phyloP scores from a whole-genome alignment of 164 flowering plant species.

The Vitis rotundifolia region DNA sequence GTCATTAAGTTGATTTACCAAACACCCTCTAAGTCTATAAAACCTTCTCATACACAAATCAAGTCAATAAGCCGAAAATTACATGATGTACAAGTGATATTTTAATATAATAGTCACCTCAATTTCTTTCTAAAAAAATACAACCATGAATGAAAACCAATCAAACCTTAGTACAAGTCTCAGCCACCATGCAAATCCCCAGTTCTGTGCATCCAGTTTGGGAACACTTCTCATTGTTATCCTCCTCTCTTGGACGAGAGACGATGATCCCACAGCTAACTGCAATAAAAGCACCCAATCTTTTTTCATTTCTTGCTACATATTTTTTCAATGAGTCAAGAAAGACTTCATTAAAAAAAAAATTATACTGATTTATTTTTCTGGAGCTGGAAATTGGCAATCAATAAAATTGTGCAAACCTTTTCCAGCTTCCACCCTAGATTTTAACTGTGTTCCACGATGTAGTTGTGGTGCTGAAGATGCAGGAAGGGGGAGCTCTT shows the following conservation, averaged over 20 bases:
- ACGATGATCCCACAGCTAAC: slow-evolving; percentile 10
- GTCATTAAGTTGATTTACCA: too few relatives aligned
- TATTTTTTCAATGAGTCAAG: slow-evolving; percentile 1
- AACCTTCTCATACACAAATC: neutral
- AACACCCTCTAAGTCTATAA: neutral
- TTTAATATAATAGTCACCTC: neutral
- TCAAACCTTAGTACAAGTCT: slow-evolving; percentile 18
- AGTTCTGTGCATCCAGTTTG: slow-evolving; percentile 1
- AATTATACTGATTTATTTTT: neutral
- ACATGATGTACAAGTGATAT: neutral
- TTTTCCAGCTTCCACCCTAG: slow-evolving; percentile 11
- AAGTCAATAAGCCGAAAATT: neutral
- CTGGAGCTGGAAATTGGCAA: neutral
- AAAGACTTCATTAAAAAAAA: neutral
- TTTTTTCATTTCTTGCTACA: slow-evolving; percentile 14
- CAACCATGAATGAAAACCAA: slow-evolving; percentile 2
- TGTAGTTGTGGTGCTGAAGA: slow-evolving; percentile 11
- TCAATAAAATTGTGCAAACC: slow-evolving; percentile 10
- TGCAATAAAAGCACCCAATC: slow-evolving; percentile 13
- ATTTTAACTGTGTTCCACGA: slow-evolving; percentile 5
- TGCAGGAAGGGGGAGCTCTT: slow-evolving; percentile 8
- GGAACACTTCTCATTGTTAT: slow-evolving; percentile 7
- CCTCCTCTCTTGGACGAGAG: slow-evolving; percentile 13
- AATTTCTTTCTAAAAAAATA: neutral
- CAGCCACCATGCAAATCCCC: slow-evolving; percentile 4